phyloP scores from a whole-genome alignment of 78 protist genomes.

The Polysphondylium violaceum region DNA sequence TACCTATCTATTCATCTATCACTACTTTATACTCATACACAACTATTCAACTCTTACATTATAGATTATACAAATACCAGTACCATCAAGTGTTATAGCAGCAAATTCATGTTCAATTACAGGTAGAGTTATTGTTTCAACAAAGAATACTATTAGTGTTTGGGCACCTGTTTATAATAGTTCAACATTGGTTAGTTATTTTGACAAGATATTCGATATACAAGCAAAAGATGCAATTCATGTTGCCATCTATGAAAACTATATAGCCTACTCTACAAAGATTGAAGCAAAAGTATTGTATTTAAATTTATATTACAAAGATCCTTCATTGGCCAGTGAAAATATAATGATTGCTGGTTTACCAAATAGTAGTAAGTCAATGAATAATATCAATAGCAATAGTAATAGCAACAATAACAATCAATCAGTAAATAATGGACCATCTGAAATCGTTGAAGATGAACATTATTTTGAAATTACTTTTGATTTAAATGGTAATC shows the following conservation, averaged over 20 bases:
- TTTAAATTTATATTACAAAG: constrained; percentile 1
- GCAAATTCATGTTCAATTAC: constrained; percentile 51
- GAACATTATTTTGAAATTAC: constrained; percentile 72
- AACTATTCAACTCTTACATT: background rate
- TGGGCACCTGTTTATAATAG: constrained; percentile 35
- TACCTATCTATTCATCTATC: too few relatives aligned
- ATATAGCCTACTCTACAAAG: constrained; percentile 41
- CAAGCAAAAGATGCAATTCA: constrained; percentile 30
- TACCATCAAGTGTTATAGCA: constrained; percentile 47
- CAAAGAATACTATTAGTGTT: constrained; percentile 37
- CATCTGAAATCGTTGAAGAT: constrained; percentile 76
- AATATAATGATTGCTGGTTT: too few relatives aligned
- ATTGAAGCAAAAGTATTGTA: constrained; percentile 52
- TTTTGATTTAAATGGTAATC: constrained; percentile 61
- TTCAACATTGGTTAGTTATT: background rate
- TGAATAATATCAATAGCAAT: background rate
- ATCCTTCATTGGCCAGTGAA: background rate
- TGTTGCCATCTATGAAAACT: constrained; percentile 49
- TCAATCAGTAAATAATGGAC: constrained; percentile 54
- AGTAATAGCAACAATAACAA: constrained; percentile 5
- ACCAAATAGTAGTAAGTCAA: background rate
- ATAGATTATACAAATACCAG: constrained; percentile 37
- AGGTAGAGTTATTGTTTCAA: constrained; percentile 59
- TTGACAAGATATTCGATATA: constrained; percentile 63
- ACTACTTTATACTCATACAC: too few relatives aligned